phyloP scores from a whole-genome alignment of 495 filamentous ascomycete genomes.

The Viridothelium virens region DNA sequence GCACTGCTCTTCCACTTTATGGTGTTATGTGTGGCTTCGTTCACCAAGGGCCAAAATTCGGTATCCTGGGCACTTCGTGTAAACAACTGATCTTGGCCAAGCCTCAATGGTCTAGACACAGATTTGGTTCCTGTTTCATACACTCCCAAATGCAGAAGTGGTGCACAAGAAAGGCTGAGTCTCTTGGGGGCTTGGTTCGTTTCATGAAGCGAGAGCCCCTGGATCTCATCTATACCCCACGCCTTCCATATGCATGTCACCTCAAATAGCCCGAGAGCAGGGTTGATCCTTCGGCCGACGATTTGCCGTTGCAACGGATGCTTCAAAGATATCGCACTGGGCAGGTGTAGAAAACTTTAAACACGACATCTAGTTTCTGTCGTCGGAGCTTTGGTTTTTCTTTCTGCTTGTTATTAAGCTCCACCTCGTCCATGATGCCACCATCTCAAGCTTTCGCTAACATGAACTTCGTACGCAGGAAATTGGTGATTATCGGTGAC shows the following conservation, averaged over 20 bases:
- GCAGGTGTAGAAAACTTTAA: not conserved
- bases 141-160: not conserved
- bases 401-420: not conserved
- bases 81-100: too few species aligned
- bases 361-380: not conserved
- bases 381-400: not conserved
- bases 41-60: too few species aligned
- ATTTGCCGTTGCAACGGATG: not conserved
- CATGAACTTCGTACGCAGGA: slow-evolving; percentile 48
- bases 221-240: not conserved
- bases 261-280: slow-evolving; percentile 3
- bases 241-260: not conserved
- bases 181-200: not conserved
- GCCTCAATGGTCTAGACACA: not conserved
- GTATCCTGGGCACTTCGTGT: too few species aligned
- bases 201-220: slow-evolving; percentile 11
- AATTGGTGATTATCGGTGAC: slow-evolving; percentile 98
- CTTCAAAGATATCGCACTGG: not conserved
- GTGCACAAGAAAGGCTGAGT: not conserved
- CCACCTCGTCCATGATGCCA: not conserved
- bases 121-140: not conserved
- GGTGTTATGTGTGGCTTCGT: not conserved
- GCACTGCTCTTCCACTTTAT: not conserved
- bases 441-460: slow-evolving; percentile 12
- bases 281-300: not conserved